These are phyloP conservation scores for Mucor mucedo DNA, from an alignment of 371 early-diverging fungal genomes.

Conservation along the genomic window DNA sequence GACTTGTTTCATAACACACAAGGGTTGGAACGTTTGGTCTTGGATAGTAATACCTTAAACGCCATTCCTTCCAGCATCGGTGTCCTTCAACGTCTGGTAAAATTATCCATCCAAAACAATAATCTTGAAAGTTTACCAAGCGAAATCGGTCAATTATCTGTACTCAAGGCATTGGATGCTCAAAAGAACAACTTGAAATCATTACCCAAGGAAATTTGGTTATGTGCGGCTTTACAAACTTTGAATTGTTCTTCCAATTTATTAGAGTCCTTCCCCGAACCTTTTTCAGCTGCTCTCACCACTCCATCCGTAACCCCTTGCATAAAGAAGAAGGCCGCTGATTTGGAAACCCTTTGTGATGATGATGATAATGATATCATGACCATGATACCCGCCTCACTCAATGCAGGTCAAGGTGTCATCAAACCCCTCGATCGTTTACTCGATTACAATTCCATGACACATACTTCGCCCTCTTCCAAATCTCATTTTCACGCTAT, in stretches of 20 bases:
- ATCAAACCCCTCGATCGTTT: constrained; percentile 24
- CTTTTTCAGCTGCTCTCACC: constrained; percentile 12
- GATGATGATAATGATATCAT: constrained; percentile 11
- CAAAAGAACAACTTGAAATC: constrained; percentile 72
- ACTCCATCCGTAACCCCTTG: not conserved
- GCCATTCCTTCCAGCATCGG: constrained; percentile 75
- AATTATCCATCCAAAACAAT: constrained; percentile 72
- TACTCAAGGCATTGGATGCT: constrained; percentile 42
- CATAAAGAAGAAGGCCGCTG: not conserved
- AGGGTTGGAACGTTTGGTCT: constrained; percentile 62
- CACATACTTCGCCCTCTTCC: not conserved
- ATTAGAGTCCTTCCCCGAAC: constrained; percentile 54
- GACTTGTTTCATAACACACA: constrained; percentile 66
- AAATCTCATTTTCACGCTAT: not conserved
- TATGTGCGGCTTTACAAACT: constrained; percentile 74
- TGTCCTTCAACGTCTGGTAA: constrained; percentile 54
- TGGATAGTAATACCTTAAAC: constrained; percentile 81
- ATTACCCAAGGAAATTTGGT: constrained; percentile 89
- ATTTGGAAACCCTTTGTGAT: not conserved
- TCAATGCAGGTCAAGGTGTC: constrained; percentile 36
- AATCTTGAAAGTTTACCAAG: constrained; percentile 44
- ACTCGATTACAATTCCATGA: constrained; percentile 6
- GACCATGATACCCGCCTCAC: constrained; percentile 9
- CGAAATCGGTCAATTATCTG: constrained; percentile 40
- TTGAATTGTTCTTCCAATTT: constrained; percentile 77